Evolutionary conservation across 768 basidiomycete genomes (phyloP).

Genomic region (Leccinellum luteum): DNA sequence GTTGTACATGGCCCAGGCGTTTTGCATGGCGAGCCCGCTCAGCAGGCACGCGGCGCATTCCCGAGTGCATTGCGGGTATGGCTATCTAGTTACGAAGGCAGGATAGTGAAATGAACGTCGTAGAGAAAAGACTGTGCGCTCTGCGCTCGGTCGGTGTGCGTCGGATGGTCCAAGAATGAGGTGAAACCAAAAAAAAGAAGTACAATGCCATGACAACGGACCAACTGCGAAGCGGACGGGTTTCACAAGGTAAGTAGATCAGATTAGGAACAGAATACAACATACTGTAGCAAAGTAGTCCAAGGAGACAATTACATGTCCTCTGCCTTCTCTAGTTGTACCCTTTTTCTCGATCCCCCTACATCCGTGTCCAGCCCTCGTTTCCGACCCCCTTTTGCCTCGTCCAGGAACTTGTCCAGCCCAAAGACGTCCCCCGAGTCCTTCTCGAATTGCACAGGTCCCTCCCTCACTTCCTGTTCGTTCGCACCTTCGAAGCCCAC

Average conservation of each 20-base stretch:
- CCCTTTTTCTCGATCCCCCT: constrained; percentile 67
- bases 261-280: not conserved
- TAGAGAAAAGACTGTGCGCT: constrained; percentile 3
- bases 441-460: constrained; percentile 99
- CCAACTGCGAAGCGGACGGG: not conserved
- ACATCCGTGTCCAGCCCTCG: constrained; percentile 76
- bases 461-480: constrained; percentile 81
- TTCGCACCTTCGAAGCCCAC: constrained; percentile 91
- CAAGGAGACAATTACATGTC: constrained; percentile 32
- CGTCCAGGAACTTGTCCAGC: constrained; percentile 94
- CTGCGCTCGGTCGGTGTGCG: not conserved
- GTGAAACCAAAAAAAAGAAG: constrained; percentile 5
- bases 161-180: not conserved
- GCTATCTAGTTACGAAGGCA: not conserved
- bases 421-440: constrained; percentile 97
- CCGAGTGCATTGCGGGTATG: constrained; percentile 23
- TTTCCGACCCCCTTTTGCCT: constrained; percentile 94
- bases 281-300: not conserved
- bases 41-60: constrained; percentile 26
- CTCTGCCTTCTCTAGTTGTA: constrained; percentile 64
- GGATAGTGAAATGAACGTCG: constrained; percentile 17
- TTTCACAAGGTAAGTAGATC: not conserved
- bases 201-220: constrained; percentile 21
- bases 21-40: constrained; percentile 35
- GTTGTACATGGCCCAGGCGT: constrained; percentile 28